Evolutionary conservation across 2,329 filamentous ascomycete genomes (phyloP).

Genomic region (Aspergillus japonicus): DNA sequence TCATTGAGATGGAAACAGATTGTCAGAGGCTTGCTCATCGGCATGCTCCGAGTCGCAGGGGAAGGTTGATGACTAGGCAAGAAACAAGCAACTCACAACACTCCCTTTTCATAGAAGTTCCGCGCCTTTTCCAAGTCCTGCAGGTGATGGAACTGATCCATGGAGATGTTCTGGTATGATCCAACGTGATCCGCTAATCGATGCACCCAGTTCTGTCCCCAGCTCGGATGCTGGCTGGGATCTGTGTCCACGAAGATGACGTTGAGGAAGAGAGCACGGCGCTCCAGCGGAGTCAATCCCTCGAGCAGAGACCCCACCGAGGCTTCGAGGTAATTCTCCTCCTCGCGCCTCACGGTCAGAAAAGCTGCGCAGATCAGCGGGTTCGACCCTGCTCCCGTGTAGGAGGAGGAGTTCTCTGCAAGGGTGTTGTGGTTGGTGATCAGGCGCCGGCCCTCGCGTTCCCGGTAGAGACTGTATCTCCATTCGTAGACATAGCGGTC

Average conservation of each 20-base stretch:
- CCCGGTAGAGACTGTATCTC: slow-evolving; percentile 27
- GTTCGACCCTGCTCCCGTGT: not conserved
- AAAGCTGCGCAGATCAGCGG: slow-evolving; percentile 24
- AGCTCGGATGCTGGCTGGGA: slow-evolving; percentile 24
- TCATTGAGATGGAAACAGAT: slow-evolving; percentile 19
- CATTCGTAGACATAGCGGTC: slow-evolving; percentile 25
- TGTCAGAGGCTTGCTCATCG: not conserved
- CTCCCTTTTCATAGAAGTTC: slow-evolving; percentile 34
- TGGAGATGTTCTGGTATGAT: slow-evolving; percentile 22
- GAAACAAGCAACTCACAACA: slow-evolving; percentile 26
- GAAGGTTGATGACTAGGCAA: not conserved
- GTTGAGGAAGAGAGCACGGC: slow-evolving; percentile 20
- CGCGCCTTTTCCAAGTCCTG: slow-evolving; percentile 22
- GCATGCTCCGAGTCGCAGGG: too few relatives aligned
- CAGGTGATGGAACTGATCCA: slow-evolving; percentile 21
- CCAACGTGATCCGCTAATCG: slow-evolving; percentile 18
- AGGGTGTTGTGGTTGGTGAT: slow-evolving; percentile 22
- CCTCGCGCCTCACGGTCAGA: slow-evolving; percentile 23
- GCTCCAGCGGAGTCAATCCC: slow-evolving; percentile 22
- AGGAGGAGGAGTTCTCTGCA: slow-evolving; percentile 8
- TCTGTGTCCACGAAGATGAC: slow-evolving; percentile 28
- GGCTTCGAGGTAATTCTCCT: slow-evolving; percentile 26
- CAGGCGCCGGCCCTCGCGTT: slow-evolving; percentile 23
- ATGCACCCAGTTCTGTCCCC: slow-evolving; percentile 26
- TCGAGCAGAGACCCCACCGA: slow-evolving; percentile 26